Base-by-base conservation (phyloP, 2,329 filamentous ascomycete species). In the Trichoderma arundinaceum region DNA sequence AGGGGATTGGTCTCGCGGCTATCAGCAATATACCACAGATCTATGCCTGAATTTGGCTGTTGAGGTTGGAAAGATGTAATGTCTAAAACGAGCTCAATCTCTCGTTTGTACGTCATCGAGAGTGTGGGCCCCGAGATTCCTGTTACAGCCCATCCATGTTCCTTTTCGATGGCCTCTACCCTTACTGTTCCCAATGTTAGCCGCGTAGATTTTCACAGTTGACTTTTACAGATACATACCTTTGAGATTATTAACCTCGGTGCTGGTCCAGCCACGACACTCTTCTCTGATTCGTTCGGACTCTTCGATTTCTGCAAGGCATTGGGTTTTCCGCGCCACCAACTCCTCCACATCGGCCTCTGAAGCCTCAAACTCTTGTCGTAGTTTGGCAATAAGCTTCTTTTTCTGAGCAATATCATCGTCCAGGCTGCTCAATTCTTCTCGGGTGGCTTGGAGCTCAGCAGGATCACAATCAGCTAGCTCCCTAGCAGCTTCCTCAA, bases 211-310 rank as follows among this genome's bases (percentile, higher is more conserved):
- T 48, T 38, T 10, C 28, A 41, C 32, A 17, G 12, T 10, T 9
- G 17, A 17, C 1, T 39, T 28, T 46, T 13, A 32, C 13, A 38
- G 17, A 38, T 3, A 22, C 74, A 35, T 83, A 92, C 91, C 86
- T 84, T 94, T 93, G n/a, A 96, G 82, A 44, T 82, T 81, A 69
- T 85, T 85, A 69, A 98, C 92, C 77, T 98, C 95, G 33, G 85
- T 88, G 60, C 89, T 87, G 65, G 90, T 94, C 90, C 94, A 97
- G 44, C 94, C 94, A 61, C 94, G 88, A 75, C 91, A 96, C 72
- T 96, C 91, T 75, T 97, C 93, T 68, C 91, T 87, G 32, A 96
- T 83, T 69, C 88, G 89, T 76, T 97, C 93, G 0, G 94, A 92
- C 72, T 92, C 89, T 66, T 87, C 85, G 66, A 96, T 97, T 54